Evolutionary conservation across 2,329 filamentous ascomycete species (phyloP).

Genomic region (Trichoderma atrobrunneum): DNA sequence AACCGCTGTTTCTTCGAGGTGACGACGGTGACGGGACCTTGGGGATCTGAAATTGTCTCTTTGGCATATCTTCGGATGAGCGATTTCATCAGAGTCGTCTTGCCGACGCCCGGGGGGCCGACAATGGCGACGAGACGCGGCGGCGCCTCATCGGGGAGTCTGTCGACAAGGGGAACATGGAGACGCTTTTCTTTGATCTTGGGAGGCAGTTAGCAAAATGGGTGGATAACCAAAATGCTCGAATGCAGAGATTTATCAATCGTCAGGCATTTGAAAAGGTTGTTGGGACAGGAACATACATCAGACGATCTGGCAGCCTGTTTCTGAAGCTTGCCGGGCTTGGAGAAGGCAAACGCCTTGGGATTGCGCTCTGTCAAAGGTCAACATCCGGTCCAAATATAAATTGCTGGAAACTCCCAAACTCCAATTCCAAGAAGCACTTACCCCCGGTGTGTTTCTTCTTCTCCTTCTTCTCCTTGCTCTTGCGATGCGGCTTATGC

Average conservation of each 20-base stretch:
- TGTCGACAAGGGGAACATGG: conserved; percentile 94
- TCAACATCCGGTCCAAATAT: not conserved
- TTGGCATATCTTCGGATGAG: conserved; percentile 93
- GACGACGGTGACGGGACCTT: conserved; percentile 90
- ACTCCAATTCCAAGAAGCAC: conserved; percentile 20
- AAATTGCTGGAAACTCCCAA: not conserved
- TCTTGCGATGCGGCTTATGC: conserved; percentile 80
- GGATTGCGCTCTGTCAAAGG: conserved; percentile 65
- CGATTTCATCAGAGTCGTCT: conserved; percentile 93
- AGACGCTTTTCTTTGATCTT: conserved; percentile 92
- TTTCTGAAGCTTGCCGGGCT: conserved; percentile 75
- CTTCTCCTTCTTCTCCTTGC: conserved; percentile 86
- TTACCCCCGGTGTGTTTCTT: conserved; percentile 62
- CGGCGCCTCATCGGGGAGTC: conserved; percentile 90
- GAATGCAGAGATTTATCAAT: not conserved
- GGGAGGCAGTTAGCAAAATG: conserved; percentile 24
- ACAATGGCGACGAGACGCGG: conserved; percentile 92
- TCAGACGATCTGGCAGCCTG: conserved; percentile 71
- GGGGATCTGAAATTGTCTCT: conserved; percentile 84
- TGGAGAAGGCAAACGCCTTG: conserved; percentile 84
- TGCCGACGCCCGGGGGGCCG: conserved; percentile 90
- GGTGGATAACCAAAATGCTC: not conserved
- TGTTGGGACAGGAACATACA: conserved; percentile 44
- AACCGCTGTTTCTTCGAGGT: conserved; percentile 93
- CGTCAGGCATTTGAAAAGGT: not conserved